Base-by-base conservation (phyloP, 1,284 basidiomycete genomes). In the Peniophora sp. region DNA sequence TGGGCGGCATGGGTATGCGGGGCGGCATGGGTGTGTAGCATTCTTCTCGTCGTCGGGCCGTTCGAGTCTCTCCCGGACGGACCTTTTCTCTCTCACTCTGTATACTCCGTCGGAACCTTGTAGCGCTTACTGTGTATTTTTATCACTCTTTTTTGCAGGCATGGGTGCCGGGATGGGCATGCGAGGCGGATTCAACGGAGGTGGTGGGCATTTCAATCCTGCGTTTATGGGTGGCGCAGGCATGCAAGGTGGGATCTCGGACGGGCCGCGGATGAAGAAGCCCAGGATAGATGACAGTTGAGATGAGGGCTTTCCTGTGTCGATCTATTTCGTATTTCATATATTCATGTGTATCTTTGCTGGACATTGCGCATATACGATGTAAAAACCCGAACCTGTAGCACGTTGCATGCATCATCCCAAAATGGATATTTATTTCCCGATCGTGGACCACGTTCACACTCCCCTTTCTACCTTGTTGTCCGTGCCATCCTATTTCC, bases 1-100 rank as follows among this genome's bases (percentile, higher is more conserved):
- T 17, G n/a, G 37, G 37, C n/a, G 18, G 15, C 8, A n/a, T 5
- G 6, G 27, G 27, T 20, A 41, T 41, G 37, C 8, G 15, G 58
- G 69, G 75, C 54, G 79, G 82, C 68, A 84, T 85, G 81, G 83
- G 83, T 83, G 79, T 76, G 83, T 75, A 69, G 69, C n/a, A 78
- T 78, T 67, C 83, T 74, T 72, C 57, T 62, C 50, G n/a, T n/a
- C n/a, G n/a, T n/a, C n/a, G 18, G 37, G 50, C 50, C 55, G 54
- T 57, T 61, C n/a, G 18, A 34, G 50, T 48, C 55, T 54, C 57
- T 61, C 49, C 50, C 47, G 47, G 46, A 51, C 45, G 51, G 41
- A 34, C 32, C 22, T 59, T 56, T 54, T 54, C 65, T 62, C 64
- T 64, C 62, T 65, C 60, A 50, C n/a, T n/a, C 27, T 32, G 27